Base-by-base conservation (phyloP, 2,329 filamentous ascomycete genomes). In the Ascochyta viciae-villosae region DNA sequence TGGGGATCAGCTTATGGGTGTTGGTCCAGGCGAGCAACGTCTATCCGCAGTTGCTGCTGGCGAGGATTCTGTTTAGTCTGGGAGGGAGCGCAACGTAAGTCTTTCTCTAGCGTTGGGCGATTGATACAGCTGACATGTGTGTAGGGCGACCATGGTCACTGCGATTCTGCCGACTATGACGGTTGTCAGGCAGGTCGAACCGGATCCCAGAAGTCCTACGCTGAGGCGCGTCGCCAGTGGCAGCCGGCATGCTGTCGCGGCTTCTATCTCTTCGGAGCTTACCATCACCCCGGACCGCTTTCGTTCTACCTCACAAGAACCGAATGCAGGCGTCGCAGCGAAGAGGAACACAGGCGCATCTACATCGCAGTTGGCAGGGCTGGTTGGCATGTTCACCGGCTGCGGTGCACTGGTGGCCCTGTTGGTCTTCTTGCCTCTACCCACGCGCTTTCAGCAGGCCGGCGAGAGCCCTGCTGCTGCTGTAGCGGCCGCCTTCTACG, bases 351-450 rank as follows among this genome's bases (percentile, higher is more conserved):
- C 60, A 3, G 63, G 60, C 6, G 71, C 74, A 37, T 82, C 83
- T 7, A 85, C 84, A 27, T 84, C 84, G 34, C 82, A 86, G 58
- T 83, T 99, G 24, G 94, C 95, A 15, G 95, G 95, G 0, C 87
- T 93, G 46, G 95, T 99, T 5, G 95, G 95, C 4, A 81, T 96
- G 55, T 96, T 96, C 72, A 96, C 95, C 7, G 95, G 95, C 23
- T 91, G 91, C 67, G 95, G 95, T 57, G 95, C 95, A 13, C 82
- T 99, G 5, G 83, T 99, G 4, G 92, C 95, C 10, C 80, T 99
- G 27, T 77, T 82, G 0, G 70, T 95, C 31, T 98, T 99, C 71
- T 82, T 99, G 13, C 95, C 94, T 6, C 83, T 99, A 16, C 95
- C 95, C 0, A 89, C 92, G 2, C 84, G 84, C 31, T 96, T 98